Conservation (phyloP, 768 basidiomycete genomes). For the Suillus variegatus region DNA sequence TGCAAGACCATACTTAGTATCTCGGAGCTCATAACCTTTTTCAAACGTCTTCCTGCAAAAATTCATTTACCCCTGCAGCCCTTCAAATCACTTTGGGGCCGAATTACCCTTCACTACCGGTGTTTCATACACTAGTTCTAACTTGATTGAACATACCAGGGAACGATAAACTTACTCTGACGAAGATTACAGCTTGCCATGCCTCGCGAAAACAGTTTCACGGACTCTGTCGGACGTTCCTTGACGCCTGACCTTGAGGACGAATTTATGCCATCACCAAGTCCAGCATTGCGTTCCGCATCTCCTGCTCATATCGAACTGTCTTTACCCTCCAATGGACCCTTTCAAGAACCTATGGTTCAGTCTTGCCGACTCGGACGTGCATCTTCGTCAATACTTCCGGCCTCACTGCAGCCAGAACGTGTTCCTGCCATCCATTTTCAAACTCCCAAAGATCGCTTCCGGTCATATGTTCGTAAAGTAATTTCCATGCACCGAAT, state of each 20-base stretch:
- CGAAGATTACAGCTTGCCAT: constrained; percentile 30
- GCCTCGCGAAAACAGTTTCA: constrained; percentile 70
- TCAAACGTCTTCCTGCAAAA: background rate
- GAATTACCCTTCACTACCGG: background rate
- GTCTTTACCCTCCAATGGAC: constrained; percentile 2
- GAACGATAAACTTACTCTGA: background rate
- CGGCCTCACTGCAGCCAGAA: constrained; percentile 7
- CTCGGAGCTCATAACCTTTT: background rate
- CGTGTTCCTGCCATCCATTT: constrained; percentile 12
- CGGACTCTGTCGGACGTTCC: constrained; percentile 65
- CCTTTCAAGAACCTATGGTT: background rate
- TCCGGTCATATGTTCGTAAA: constrained; percentile 57
- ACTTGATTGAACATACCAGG: background rate
- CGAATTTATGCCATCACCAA: constrained; percentile 10
- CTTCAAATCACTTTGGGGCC: background rate
- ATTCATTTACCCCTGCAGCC: background rate
- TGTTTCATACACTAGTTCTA: background rate
- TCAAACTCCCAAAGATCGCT: constrained; percentile 48
- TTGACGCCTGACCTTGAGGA: constrained; percentile 65
- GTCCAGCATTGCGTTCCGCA: constrained; percentile 6
- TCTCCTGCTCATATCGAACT: constrained; percentile 20
- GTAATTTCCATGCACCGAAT: constrained; percentile 64
- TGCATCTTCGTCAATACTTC: background rate
- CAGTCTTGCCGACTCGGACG: constrained; percentile 5
- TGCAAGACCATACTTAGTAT: background rate